Evolutionary conservation across 495 filamentous ascomycete species (phyloP).

Genomic region (Immersiella caudata): DNA sequence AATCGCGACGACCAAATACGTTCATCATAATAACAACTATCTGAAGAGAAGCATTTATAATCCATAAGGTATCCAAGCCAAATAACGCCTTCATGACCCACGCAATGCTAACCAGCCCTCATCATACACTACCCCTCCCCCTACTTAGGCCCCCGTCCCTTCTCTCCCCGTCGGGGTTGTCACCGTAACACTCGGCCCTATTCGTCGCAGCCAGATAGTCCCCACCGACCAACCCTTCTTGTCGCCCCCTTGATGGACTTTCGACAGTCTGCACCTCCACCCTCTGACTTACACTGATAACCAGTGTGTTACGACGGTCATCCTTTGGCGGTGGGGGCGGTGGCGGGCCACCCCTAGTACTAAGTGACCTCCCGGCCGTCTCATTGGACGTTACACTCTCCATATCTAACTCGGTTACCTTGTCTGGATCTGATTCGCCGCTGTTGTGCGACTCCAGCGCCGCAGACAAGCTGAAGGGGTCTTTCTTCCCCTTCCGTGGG

Average conservation of each 20-base stretch:
- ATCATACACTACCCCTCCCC: too few species aligned
- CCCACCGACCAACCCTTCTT: slow-evolving; percentile 5
- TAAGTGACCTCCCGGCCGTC: background rate
- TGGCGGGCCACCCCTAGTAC: background rate
- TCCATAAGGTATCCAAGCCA: too few species aligned
- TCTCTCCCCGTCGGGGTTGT: background rate
- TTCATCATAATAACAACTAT: too few species aligned
- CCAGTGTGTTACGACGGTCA: background rate
- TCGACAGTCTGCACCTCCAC: slow-evolving; percentile 16
- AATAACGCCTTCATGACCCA: too few species aligned
- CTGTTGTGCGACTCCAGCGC: background rate
- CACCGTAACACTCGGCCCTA: slow-evolving; percentile 7
- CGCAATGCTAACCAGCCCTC: too few species aligned
- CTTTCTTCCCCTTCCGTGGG: background rate
- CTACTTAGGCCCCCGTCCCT: background rate
- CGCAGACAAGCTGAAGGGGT: background rate
- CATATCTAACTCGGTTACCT: background rate
- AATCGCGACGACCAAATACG: too few species aligned
- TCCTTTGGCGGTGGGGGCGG: background rate
- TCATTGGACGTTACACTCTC: background rate
- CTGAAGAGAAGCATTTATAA: too few species aligned
- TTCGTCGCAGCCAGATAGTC: slow-evolving; percentile 17
- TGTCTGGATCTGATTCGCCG: background rate
- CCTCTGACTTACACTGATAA: slow-evolving; percentile 11
- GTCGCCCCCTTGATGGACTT: slow-evolving; percentile 1